Conservation (phyloP, 805 yeast species). For the Spencermartinsiella europaea region DNA sequence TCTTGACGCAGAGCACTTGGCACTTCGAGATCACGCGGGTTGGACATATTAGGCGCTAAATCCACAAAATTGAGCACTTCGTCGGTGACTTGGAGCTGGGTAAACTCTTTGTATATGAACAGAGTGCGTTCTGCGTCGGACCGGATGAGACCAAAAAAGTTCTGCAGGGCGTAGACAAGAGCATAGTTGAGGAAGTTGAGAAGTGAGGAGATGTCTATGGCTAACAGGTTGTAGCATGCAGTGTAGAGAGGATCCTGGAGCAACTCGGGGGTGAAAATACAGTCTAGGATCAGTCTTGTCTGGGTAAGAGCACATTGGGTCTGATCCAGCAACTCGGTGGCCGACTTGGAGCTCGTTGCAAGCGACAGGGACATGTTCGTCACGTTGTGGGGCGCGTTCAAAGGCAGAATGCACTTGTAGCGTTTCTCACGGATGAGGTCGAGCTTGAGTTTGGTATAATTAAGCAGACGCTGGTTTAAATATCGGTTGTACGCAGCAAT, state of each 20-base stretch:
- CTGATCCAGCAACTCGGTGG: slow-evolving; percentile 13
- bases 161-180: slow-evolving; percentile 13
- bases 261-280: slow-evolving; percentile 15
- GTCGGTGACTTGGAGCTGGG: slow-evolving; percentile 17
- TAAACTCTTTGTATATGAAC: slow-evolving; percentile 18
- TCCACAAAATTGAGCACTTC: slow-evolving; percentile 13
- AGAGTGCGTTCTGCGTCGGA: slow-evolving; percentile 20
- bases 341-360: too few species aligned
- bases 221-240: slow-evolving; percentile 14
- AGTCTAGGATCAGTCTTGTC: slow-evolving; percentile 15
- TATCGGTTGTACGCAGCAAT: slow-evolving; percentile 15
- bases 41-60: slow-evolving; percentile 13
- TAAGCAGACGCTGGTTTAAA: slow-evolving; percentile 15
- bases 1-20: slow-evolving; percentile 11
- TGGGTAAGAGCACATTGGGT: slow-evolving; percentile 14
- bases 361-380: slow-evolving; percentile 5
- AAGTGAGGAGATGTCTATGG: slow-evolving; percentile 16
- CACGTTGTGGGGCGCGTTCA: background rate
- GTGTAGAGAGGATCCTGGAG: slow-evolving; percentile 7
- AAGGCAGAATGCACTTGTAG: background rate
- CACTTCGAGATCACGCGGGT: slow-evolving; percentile 8
- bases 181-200: slow-evolving; percentile 13
- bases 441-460: slow-evolving; percentile 11
- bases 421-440: slow-evolving; percentile 17
- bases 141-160: slow-evolving; percentile 13